A percentile compares a stretch with the other conserved stretches of the same genome.
phyloP scores from a whole-genome alignment of 106 monocot genomes.

The Allium sativum region DNA sequence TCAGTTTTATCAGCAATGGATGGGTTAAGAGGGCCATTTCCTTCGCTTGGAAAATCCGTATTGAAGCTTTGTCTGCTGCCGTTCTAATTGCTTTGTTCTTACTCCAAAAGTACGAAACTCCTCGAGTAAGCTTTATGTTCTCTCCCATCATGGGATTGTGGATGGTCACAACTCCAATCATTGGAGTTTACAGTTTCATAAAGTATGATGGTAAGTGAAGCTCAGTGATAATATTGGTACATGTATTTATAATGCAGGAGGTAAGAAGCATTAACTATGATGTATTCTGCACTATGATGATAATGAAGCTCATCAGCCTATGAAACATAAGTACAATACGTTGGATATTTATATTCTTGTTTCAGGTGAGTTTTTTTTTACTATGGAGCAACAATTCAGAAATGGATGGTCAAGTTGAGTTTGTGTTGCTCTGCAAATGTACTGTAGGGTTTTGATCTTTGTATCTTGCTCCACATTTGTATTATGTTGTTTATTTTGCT shows the following conservation, averaged over 20 bases:
- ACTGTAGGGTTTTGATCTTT: too few species aligned
- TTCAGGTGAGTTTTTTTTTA: too few species aligned
- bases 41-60: conserved; percentile 36
- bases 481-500: too few species aligned
- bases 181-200: conserved; percentile 57
- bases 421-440: too few species aligned
- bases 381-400: too few species aligned
- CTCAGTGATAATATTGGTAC: neutral
- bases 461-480: too few species aligned
- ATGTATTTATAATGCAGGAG: conserved; percentile 19
- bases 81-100: conserved; percentile 55
- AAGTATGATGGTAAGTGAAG: conserved; percentile 37
- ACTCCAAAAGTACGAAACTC: conserved; percentile 61
- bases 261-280: conserved; percentile 44
- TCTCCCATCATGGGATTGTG: conserved; percentile 81
- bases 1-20: conserved; percentile 83
- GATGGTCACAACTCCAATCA: conserved; percentile 58
- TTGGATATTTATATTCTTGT: neutral
- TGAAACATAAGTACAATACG: conserved; percentile 16
- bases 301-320: conserved; percentile 20
- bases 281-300: conserved; percentile 46
- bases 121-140: conserved; percentile 69
- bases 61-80: conserved; percentile 45
- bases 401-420: too few species aligned
- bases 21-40: conserved; percentile 60